Percentiles rank a stretch among this genome's conserved stretches.
Conservation (phyloP, 441 rosid genomes). For the Eutrema salsugineum region DNA sequence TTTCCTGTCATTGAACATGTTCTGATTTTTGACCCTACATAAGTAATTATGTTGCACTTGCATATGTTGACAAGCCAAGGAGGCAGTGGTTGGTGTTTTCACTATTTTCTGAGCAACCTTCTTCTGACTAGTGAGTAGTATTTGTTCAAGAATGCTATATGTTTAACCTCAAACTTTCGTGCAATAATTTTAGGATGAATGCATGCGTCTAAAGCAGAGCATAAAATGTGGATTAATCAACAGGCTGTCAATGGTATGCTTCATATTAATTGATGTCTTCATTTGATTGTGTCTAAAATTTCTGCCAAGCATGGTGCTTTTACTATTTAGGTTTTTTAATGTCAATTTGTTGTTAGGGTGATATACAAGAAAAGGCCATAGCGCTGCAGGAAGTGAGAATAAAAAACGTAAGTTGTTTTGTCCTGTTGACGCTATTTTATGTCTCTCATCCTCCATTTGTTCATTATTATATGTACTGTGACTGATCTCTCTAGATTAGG, state of each 20-base stretch:
- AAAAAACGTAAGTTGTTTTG: constrained; percentile 68
- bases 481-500: background rate
- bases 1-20: background rate
- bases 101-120: background rate
- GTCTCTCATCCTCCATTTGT: background rate
- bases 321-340: constrained; percentile 18
- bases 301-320: background rate
- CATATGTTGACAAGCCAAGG: constrained; percentile 5
- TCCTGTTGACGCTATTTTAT: background rate
- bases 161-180: background rate
- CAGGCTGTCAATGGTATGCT: constrained; percentile 78
- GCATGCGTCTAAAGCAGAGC: constrained; percentile 95
- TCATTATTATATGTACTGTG: background rate
- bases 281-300: background rate
- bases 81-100: background rate
- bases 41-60: constrained; percentile 11
- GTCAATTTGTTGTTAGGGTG: constrained; percentile 60
- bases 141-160: constrained; percentile 1
- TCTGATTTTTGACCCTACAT: background rate
- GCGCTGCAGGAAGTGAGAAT: constrained; percentile 88
- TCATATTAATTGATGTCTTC: constrained; percentile 3
- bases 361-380: constrained; percentile 86
- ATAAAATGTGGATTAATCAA: constrained; percentile 89
- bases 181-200: constrained; percentile 72
- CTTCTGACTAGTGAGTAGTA: background rate